These are phyloP conservation scores for Chaetomidium leptoderma DNA, from an alignment of 495 filamentous ascomycete species.

Conservation along the genomic window DNA sequence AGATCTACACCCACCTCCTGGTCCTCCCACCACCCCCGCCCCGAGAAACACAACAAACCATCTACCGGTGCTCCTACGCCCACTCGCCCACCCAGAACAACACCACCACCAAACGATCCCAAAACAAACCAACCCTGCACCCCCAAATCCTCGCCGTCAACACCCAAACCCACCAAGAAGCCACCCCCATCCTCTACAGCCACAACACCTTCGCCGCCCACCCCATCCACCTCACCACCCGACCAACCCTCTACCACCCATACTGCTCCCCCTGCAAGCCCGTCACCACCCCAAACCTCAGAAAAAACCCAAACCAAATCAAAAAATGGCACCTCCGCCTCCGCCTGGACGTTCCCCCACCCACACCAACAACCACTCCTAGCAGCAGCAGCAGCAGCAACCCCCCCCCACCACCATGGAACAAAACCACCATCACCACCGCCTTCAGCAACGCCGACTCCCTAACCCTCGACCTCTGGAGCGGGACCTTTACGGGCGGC, in stretches of 20 bases:
- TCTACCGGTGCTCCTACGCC: conserved; percentile 9
- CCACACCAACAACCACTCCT: background rate
- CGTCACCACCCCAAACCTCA: background rate
- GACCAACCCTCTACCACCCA: conserved; percentile 39
- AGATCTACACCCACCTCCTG: conserved; percentile 47
- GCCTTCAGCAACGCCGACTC: conserved; percentile 44
- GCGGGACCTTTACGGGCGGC: conserved; percentile 41
- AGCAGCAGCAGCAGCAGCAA: background rate
- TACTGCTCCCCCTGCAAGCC: conserved; percentile 28
- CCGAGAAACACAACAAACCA: background rate
- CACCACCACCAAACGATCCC: background rate
- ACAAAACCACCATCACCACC: conserved; percentile 21
- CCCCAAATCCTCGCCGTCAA: conserved; percentile 42
- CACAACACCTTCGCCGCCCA: conserved; percentile 52
- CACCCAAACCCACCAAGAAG: conserved; percentile 41
- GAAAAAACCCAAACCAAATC: conserved; percentile 30
- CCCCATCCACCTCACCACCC: conserved; percentile 40
- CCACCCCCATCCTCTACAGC: conserved; percentile 45
- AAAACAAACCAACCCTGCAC: conserved; percentile 21
- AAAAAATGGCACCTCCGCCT: conserved; percentile 41
- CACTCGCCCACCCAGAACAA: background rate
- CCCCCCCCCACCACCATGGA: background rate
- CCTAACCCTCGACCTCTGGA: conserved; percentile 45
- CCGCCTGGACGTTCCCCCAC: conserved; percentile 40
- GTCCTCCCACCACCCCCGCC: conserved; percentile 26